A percentile compares a stretch with the other conserved stretches of the same genome.
Conservation (phyloP, 768 basidiomycete species). For the Lepiota brunneoincarnata region DNA sequence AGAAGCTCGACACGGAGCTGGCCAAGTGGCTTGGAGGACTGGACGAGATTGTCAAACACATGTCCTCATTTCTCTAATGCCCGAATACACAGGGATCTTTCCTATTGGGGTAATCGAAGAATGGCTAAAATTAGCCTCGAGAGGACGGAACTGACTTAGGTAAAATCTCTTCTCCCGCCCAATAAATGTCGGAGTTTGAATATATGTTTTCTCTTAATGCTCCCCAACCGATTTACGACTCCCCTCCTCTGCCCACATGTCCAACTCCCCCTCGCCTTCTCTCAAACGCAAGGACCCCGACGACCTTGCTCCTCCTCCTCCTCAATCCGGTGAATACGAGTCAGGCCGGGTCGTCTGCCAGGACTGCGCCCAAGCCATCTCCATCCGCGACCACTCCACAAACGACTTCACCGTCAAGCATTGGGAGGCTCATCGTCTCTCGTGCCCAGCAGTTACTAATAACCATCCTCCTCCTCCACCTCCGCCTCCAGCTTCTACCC, state of each 20-base stretch:
- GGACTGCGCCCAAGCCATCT: conserved; percentile 56
- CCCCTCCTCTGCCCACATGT: background rate
- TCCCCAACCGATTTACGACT: conserved; percentile 6
- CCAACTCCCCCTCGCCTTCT: conserved; percentile 7
- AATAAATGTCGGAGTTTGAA: conserved; percentile 11
- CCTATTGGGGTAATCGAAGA: conserved; percentile 32
- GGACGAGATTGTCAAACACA: conserved; percentile 45
- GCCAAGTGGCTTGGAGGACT: conserved; percentile 60
- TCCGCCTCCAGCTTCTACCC: too few relatives aligned
- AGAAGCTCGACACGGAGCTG: conserved; percentile 54
- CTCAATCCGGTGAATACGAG: conserved; percentile 57
- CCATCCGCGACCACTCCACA: conserved; percentile 63
- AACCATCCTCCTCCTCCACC: too few relatives aligned
- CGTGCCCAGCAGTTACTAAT: conserved; percentile 5
- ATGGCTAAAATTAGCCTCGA: conserved; percentile 40
- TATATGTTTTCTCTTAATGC: conserved; percentile 10
- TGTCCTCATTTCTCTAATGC: conserved; percentile 44
- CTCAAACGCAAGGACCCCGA: conserved; percentile 7
- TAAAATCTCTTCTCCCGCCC: conserved; percentile 10
- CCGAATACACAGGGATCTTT: conserved; percentile 18
- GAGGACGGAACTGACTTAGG: too few relatives aligned
- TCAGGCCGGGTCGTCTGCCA: conserved; percentile 66
- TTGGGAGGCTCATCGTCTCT: conserved; percentile 64
- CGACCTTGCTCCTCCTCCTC: conserved; percentile 9
- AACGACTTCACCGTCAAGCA: conserved; percentile 65